Evolutionary conservation across 805 yeast genomes (phyloP), one percentile per base, ranked within the genome.

Genomic region (Lipomyces oligophaga): DNA sequence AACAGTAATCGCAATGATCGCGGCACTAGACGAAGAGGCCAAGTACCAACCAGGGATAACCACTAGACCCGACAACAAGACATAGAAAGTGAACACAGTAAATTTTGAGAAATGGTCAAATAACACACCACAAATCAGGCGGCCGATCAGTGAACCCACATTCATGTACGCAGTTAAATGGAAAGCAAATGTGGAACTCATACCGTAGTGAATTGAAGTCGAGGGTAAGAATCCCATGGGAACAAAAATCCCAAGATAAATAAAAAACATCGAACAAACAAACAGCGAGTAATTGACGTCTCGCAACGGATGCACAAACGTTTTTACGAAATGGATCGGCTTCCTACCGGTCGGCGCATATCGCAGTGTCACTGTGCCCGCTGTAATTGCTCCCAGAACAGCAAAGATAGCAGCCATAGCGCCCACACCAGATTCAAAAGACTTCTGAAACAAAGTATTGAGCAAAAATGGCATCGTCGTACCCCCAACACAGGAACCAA

Each of bases 401-500:
- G 64, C 49, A 38, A 71, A 63, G 16, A 76, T 61, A 47, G 76
- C 70, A 0, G 76, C 76, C 38, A 76, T 60, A n/a, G 68, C 66
- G 41, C 81, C 65, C 35, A 74, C 66, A 2, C 78, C 73, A 79
- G 80, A 76, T 8, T 64, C 67, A 54, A 74, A 77, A 39, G 79
- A 60, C 2, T 59, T 64, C 28, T 61, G 61, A 16, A 61, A 39
- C 5, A 68, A 33, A 34, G 38, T 58, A 0, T 68, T 57, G 54
- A 67, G 46, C 40, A 66, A 58, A n/a, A 50, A 41, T 13, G 80
- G 77, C 58, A 73, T 73, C 13, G 70, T 45, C 42, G 73, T 61
- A 11, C 79, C 78, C 2, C 81, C 81, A 5, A 75, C 55, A 5
- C 78, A 69, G 0, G 80, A 74, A 10, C 81, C 81, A 5, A 72